phyloP scores from a whole-genome alignment of 768 basidiomycete species.

The Auricularia heimuer region DNA sequence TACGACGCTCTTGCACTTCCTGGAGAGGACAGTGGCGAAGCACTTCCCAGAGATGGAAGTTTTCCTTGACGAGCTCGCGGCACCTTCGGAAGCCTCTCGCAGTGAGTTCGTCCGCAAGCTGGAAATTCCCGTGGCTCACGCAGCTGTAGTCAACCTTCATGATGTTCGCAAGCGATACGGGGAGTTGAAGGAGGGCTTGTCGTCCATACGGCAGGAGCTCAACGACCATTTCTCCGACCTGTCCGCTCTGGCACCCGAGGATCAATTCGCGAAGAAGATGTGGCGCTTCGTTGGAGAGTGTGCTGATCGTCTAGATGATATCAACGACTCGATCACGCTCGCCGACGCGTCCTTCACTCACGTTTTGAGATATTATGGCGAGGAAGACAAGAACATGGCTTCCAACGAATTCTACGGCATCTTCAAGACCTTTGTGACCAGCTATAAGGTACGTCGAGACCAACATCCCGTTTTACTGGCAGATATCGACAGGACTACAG shows the following conservation, averaged over 20 bases:
- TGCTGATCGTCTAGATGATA: conserved; percentile 62
- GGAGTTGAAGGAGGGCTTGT: conserved; percentile 69
- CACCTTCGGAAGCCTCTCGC: conserved; percentile 87
- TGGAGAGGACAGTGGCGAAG: conserved; percentile 78
- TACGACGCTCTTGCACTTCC: conserved; percentile 87
- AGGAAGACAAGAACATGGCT: conserved; percentile 78
- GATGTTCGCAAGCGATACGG: conserved; percentile 70
- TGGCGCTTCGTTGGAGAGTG: conserved; percentile 80
- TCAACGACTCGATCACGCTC: conserved; percentile 77
- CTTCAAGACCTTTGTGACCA: conserved; percentile 94
- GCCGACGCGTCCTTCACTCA: conserved; percentile 79
- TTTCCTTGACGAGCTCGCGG: conserved; percentile 81
- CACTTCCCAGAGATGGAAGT: conserved; percentile 81
- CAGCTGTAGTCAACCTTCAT: conserved; percentile 61
- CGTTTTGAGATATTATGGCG: conserved; percentile 85
- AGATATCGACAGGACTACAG: conserved; percentile 29
- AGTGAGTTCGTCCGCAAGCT: conserved; percentile 33
- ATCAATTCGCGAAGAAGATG: conserved; percentile 86
- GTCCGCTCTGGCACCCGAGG: conserved; percentile 37
- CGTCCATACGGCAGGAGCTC: conserved; percentile 69
- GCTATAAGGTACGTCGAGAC: conserved; percentile 57
- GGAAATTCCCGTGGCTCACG: conserved; percentile 6
- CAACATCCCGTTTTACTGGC: not conserved
- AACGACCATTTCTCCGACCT: conserved; percentile 69
- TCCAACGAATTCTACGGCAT: conserved; percentile 92